Conservation (phyloP, 1,284 basidiomycete species). For the Spongiforma sp. region DNA sequence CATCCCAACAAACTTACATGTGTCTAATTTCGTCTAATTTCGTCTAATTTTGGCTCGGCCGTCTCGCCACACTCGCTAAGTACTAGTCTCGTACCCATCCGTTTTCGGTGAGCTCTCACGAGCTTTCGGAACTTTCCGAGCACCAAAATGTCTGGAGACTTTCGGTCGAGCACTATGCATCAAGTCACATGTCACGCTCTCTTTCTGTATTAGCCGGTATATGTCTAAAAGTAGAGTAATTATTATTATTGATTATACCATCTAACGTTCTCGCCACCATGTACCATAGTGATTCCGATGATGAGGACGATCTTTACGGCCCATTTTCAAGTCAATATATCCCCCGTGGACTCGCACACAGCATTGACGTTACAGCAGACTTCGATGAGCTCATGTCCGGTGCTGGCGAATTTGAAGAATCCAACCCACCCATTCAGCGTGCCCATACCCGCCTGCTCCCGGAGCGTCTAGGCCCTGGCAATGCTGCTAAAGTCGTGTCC, state of each 20-base stretch:
- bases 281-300: not conserved
- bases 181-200: not conserved
- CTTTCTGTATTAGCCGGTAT: too few species aligned
- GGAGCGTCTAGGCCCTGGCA: not conserved
- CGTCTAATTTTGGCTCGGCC: too few species aligned
- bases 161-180: not conserved
- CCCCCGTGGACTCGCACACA: not conserved
- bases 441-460: not conserved
- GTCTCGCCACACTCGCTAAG: too few species aligned
- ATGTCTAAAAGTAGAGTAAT: not conserved
- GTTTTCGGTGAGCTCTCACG: not conserved
- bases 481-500: not conserved
- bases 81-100: not conserved
- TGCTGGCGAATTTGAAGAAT: not conserved
- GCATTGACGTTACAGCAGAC: not conserved
- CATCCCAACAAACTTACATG: too few species aligned
- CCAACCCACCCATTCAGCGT: not conserved
- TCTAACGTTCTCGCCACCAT: not conserved
- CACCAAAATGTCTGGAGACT: slow-evolving; percentile 1
- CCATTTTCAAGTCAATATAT: not conserved
- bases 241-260: not conserved
- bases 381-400: not conserved
- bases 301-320: not conserved
- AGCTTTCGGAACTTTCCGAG: not conserved
- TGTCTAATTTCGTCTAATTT: too few species aligned